Evolutionary conservation across 2,329 filamentous ascomycete genomes (phyloP), one percentile per base, ranked within the genome.

Genomic region (Paracorniculantispora psalliotae): DNA sequence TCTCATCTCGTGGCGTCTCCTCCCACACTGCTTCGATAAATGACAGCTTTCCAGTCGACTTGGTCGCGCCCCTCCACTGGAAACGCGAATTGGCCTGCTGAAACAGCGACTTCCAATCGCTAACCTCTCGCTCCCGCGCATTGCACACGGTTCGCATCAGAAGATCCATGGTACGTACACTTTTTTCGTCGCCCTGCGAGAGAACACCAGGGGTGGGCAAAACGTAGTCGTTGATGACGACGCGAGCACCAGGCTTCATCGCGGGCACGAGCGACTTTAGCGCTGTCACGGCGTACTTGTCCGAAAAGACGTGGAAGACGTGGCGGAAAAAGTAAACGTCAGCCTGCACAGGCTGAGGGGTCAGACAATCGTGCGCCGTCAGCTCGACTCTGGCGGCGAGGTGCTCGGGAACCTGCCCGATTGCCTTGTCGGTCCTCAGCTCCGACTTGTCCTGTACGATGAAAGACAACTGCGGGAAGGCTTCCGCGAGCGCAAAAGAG

Each of bases 241-340:
- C 68, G 47, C 74, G 68, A 15, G 79, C 73, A 21, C 81, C 75
- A 2, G 77, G 73, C 65, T 80, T 77, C 59, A 84, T 67, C 37
- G 79, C 75, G 1, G 80, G 79, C 1, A 80, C 69, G 8, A 83
- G 69, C 10, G 75, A 75, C 55, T 71, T 69, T 28, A 79, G 68
- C 41, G 82, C 77, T 26, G 71, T 68, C 33, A 76, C 64, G 1
- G 73, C 72, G 55, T 79, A 75, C 21, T 74, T 73, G 48, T 82
- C 80, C 0, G 80, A 76, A 69, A 81, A 82, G 69, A 83, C 81
- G 67, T 85, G 81, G 28, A 85, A 70, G 60, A 85, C 80, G 71
- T 77, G 77, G 46, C 79, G 77, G 67, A 83, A 76, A 57, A 82
- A 71, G 69, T 83, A 85, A 30, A 82, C 69, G 62, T 81, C 79